Evolutionary conservation across 2,329 filamentous ascomycete species (phyloP).

Genomic region (Gnomoniopsis sp.): DNA sequence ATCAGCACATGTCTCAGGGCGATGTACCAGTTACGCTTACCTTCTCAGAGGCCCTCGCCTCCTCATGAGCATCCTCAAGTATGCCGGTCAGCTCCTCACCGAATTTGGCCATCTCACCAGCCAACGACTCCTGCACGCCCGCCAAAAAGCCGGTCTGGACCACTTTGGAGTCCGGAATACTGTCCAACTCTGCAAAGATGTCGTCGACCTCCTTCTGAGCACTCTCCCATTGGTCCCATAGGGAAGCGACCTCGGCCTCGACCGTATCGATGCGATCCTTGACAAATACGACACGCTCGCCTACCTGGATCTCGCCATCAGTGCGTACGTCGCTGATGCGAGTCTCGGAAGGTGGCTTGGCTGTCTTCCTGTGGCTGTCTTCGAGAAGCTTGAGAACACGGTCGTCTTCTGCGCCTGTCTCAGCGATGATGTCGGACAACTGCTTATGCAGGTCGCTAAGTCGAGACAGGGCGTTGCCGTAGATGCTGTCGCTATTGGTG

Average conservation of each 20-base stretch:
- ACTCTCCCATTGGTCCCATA: constrained; percentile 30
- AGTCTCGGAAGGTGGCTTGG: constrained; percentile 4
- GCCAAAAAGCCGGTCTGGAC: background rate
- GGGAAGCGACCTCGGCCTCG: constrained; percentile 14
- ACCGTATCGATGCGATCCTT: constrained; percentile 16
- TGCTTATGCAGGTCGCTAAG: constrained; percentile 1
- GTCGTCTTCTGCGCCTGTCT: background rate
- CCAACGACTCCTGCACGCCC: constrained; percentile 2
- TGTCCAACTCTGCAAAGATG: constrained; percentile 16
- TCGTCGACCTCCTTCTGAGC: constrained; percentile 40
- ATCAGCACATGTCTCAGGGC: background rate
- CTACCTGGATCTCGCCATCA: background rate
- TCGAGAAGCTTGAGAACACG: background rate
- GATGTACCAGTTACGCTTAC: background rate
- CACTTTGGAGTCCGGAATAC: background rate
- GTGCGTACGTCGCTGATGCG: background rate
- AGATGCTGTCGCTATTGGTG: constrained; percentile 4
- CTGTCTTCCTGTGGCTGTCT: constrained; percentile 5
- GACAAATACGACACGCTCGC: constrained; percentile 13
- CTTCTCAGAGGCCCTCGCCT: constrained; percentile 12
- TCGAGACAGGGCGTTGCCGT: background rate
- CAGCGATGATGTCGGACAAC: background rate
- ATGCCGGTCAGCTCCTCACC: constrained; percentile 5
- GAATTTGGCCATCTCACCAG: constrained; percentile 3
- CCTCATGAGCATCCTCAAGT: constrained; percentile 9